Percentiles rank a stretch among this genome's conserved stretches.
Conservation (phyloP, 805 yeast species). For the Schwanniomyces polymorphus region DNA sequence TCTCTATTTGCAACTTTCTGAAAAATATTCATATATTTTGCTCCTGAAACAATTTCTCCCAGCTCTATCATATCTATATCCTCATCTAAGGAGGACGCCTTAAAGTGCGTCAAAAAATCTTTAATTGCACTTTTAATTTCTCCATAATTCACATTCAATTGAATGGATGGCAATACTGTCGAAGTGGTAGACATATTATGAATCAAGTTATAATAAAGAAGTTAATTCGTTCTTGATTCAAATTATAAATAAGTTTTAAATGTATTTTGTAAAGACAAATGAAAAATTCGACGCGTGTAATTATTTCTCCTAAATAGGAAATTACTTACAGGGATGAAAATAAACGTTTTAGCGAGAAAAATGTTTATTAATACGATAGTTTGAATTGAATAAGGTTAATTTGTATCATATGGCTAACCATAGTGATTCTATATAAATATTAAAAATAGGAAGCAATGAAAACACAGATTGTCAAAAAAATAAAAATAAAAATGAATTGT, state of each 20-base stretch:
- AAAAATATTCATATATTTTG: constrained; percentile 70
- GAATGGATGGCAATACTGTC: constrained; percentile 58
- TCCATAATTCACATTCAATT: constrained; percentile 71
- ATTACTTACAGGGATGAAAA: neutral
- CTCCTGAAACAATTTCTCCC: constrained; percentile 17
- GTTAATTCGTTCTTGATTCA: constrained; percentile 69
- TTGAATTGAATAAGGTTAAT: neutral
- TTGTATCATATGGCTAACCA: neutral
- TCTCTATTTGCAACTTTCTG: constrained; percentile 88
- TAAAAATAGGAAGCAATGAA: neutral
- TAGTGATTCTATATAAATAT: neutral
- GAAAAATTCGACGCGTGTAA: constrained; percentile 10
- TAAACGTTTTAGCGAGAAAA: neutral
- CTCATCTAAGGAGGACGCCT: constrained; percentile 33
- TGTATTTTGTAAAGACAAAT: constrained; percentile 13
- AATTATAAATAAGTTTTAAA: constrained; percentile 55
- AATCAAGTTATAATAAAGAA: neutral
- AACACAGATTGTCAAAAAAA: neutral
- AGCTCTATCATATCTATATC: constrained; percentile 10
- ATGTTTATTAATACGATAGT: neutral
- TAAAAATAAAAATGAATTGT: neutral
- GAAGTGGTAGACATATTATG: constrained; percentile 21
- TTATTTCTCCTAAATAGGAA: constrained; percentile 14
- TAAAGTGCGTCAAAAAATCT: constrained; percentile 71
- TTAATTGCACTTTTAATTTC: constrained; percentile 57